Conservation (phyloP, 2,329 filamentous ascomycete genomes). For the Fusarium hainanense region DNA sequence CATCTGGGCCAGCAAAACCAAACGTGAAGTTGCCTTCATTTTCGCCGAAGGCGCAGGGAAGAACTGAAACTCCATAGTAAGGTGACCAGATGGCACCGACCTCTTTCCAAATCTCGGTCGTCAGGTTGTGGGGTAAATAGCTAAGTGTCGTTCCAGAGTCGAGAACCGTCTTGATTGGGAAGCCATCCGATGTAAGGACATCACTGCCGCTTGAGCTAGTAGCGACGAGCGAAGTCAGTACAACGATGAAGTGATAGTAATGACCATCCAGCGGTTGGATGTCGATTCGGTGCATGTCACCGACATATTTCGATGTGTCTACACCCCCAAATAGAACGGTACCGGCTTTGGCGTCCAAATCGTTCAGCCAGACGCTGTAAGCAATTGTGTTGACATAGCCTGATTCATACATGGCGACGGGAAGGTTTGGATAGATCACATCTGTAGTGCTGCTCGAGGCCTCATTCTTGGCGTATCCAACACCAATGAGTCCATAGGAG, state of each 20-base stretch:
- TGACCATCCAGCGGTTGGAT: constrained; percentile 57
- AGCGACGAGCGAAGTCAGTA: constrained; percentile 60
- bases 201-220: constrained; percentile 63
- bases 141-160: constrained; percentile 81
- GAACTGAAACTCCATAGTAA: constrained; percentile 53
- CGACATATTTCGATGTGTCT: constrained; percentile 78
- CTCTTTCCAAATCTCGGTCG: constrained; percentile 63
- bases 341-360: constrained; percentile 70
- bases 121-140: constrained; percentile 73
- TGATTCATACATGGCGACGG: constrained; percentile 71
- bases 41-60: constrained; percentile 62
- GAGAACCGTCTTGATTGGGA: constrained; percentile 71
- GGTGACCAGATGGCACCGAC: constrained; percentile 62
- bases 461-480: constrained; percentile 69
- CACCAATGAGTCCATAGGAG: constrained; percentile 67
- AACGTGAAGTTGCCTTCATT: constrained; percentile 65
- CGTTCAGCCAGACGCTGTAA: constrained; percentile 77
- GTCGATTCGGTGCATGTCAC: constrained; percentile 70
- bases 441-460: constrained; percentile 51
- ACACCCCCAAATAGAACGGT: constrained; percentile 84
- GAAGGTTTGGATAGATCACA: constrained; percentile 66
- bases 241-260: constrained; percentile 61
- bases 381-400: constrained; percentile 73
- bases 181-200: constrained; percentile 54
- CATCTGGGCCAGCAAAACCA: constrained; percentile 60